Base-by-base conservation (phyloP, 768 basidiomycete genomes). In the Kwoniella heveanensis region DNA sequence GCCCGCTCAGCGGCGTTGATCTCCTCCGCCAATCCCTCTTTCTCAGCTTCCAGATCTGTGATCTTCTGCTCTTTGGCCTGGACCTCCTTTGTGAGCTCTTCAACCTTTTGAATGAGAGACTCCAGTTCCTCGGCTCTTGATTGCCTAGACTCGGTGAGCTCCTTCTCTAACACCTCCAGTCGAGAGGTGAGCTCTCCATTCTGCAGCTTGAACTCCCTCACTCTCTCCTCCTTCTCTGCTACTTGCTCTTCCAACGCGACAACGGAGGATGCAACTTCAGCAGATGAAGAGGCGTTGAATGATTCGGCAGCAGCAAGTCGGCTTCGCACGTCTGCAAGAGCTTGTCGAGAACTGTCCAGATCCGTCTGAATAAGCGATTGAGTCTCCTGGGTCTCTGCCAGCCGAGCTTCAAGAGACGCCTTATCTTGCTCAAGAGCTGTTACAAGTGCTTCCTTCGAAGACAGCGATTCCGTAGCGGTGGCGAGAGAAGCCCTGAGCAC, bases 1-100 rank as follows among this genome's bases (percentile, higher is more conserved):
- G 63, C 63, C n/a, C 24, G 50, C 24, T 60, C 63, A 37, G 57
- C 63, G 8, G 56, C 63, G n/a, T 15, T 29, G 19, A 65, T 36
- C 46, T 65, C 52, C 26, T 60, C 49, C 19, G 13, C 32, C 22
- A 65, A 32, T 37, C 47, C 53, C 21, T 53, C 29, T 32, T 56
- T 60, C 64, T 65, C 57, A 21, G 25, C 17, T 32, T 46, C 48
- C 1, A 60, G 36, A 10, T 22, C 52, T n/a, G 29, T 22, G 26
- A 56, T 24, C 21, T 29, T 48, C 22, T 52, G 44, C 19, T 13
- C 27, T 21, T 30, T 47, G 47, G 24, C 12, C 22, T 27, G 13
- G 30, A 32, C 19, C 26, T 54, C 47, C 6, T 21, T 25, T 22
- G 57, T 48, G 24, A 67, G 44, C 25, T 25, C 57, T 5, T 17